phyloP scores from a whole-genome alignment of 1,139 yeast species.

The Sporopachydermia cereana region DNA sequence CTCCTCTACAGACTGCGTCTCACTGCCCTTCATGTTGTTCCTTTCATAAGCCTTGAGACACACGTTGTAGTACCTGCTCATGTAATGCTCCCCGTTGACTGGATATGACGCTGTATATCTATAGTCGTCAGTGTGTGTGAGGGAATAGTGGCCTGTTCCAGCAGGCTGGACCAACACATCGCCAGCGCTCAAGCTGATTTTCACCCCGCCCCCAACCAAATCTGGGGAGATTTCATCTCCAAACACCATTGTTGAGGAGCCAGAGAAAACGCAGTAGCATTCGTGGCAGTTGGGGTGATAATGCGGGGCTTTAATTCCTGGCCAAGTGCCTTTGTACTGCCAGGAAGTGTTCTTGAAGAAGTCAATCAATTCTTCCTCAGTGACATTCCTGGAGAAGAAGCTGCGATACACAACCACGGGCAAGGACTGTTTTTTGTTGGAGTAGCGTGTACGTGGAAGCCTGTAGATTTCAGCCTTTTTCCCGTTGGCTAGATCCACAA shows the following conservation, averaged over 20 bases:
- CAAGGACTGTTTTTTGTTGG: background rate
- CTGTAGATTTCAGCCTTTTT: background rate
- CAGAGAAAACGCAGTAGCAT: background rate
- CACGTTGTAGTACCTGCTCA: background rate
- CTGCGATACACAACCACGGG: slow-evolving; percentile 1
- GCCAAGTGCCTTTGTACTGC: background rate
- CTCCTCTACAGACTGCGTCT: background rate
- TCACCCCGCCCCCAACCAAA: background rate
- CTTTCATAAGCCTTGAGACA: background rate
- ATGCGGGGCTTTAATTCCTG: background rate
- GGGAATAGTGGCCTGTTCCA: background rate
- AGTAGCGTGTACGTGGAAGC: background rate
- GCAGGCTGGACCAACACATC: background rate
- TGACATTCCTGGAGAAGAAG: background rate
- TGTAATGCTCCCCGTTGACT: background rate
- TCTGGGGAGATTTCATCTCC: background rate
- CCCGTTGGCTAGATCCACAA: too few relatives aligned
- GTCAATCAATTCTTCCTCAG: background rate
- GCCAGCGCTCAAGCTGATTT: background rate
- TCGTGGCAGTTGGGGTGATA: slow-evolving; percentile 1
- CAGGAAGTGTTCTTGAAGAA: background rate
- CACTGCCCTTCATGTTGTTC: background rate
- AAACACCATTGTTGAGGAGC: background rate
- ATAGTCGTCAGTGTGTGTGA: background rate
- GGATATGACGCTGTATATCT: background rate